A percentile compares a stretch with the other conserved stretches of the same genome.
phyloP scores from a whole-genome alignment of 2,329 filamentous ascomycete genomes.

The Coniochaeta pulveracea region DNA sequence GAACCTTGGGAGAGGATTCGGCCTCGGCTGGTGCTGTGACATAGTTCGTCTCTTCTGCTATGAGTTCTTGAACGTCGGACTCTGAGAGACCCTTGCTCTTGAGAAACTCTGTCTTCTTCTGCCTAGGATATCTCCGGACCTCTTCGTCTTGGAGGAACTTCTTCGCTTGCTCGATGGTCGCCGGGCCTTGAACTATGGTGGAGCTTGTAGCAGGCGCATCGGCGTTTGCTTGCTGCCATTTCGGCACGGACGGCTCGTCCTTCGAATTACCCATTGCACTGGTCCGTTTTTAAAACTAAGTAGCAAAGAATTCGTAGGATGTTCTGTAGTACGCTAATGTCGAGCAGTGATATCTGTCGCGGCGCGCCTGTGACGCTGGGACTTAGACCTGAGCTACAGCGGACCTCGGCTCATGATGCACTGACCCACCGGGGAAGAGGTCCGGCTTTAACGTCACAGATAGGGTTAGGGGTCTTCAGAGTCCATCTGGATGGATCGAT shows the following conservation, averaged over 20 bases:
- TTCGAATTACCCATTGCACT: slow-evolving; percentile 14
- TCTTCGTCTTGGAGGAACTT: slow-evolving; percentile 66
- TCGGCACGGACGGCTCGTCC: slow-evolving; percentile 10
- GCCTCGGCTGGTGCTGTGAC: not conserved
- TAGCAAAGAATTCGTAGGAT: too few relatives aligned
- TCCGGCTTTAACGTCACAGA: too few relatives aligned
- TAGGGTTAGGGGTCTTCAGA: too few relatives aligned
- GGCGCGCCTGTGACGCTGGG: too few relatives aligned
- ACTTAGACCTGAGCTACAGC: too few relatives aligned
- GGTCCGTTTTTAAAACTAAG: too few relatives aligned
- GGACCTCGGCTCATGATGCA: too few relatives aligned
- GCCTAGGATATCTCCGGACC: slow-evolving; percentile 56
- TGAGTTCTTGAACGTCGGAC: slow-evolving; percentile 56
- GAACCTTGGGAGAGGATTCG: not conserved
- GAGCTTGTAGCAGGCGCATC: slow-evolving; percentile 5
- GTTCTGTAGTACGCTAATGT: too few relatives aligned
- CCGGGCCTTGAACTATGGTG: slow-evolving; percentile 3
- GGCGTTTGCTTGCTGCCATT: slow-evolving; percentile 9
- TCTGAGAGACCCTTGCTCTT: slow-evolving; percentile 61
- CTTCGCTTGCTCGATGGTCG: slow-evolving; percentile 52
- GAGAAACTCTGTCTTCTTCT: slow-evolving; percentile 68
- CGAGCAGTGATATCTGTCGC: too few relatives aligned
- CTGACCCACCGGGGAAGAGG: too few relatives aligned
- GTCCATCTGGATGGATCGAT: too few relatives aligned
- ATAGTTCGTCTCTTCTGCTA: slow-evolving; percentile 24